Base-by-base conservation (phyloP, 495 filamentous ascomycete genomes). In the Aspergillus biplanus region DNA sequence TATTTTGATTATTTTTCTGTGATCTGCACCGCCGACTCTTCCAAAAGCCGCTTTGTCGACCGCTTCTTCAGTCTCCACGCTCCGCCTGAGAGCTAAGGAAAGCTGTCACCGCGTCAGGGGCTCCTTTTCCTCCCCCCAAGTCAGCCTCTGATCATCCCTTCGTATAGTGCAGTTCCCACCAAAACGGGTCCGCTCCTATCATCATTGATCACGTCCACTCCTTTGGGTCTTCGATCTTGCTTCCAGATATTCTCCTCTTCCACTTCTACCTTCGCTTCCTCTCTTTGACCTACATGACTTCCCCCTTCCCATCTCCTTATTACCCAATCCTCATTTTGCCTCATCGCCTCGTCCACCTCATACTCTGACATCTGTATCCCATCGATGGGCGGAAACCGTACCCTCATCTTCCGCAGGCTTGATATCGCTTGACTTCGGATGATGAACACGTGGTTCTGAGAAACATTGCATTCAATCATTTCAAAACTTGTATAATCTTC, bases 51-150 rank as follows among this genome's bases (percentile, higher is more conserved):
- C 65, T 61, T 66, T 42, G 61, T 67, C 66, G 66, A 71, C 66
- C 69, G 65, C 69, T 63, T 71, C 63, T 71, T 70, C 54, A 52
- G 74, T 78, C 75, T 72, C 78, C 78, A 79, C 78, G 76, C 67
- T 71, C 71, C 73, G 72, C 59, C 52, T 27, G 60, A 53, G 44
- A 65, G 61, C 55, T 59, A 61, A 27, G 57, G 69, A 69, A 62
- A 77, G 73, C 75, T 77, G 77, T 78, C 74, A 78, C 65, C 71
- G 74, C 72, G 72, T 78, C 75, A 79, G 78, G 76, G 75, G 76
- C 72, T 80, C 44, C 61, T 54, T 48, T 50, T 35, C 50, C 65
- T 64, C 67, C 68, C 31, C 47, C 62, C 49, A 60, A 62, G 59
- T 44, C 68, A 66, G 71, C 67, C 69, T 72, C 65, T 67, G 71